Percentiles rank a stretch among this genome's conserved stretches.
phyloP scores from a whole-genome alignment of 306 rosid genomes.

The Astragalus glycyphyllos region DNA sequence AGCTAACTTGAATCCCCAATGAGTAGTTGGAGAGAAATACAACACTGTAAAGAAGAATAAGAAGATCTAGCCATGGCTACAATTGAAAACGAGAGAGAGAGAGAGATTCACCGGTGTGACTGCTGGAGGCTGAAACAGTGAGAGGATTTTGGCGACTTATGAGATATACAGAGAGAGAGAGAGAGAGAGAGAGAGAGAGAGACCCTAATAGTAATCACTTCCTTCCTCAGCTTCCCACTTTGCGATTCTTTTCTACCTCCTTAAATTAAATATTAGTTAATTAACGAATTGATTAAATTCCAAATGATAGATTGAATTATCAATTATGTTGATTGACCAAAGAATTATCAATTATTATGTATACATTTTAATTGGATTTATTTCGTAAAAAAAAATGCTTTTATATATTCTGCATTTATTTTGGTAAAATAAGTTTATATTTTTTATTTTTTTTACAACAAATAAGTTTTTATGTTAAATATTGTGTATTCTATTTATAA shows the following conservation, averaged over 20 bases:
- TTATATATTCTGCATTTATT: too few relatives aligned
- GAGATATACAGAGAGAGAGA: background rate
- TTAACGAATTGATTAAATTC: too few relatives aligned
- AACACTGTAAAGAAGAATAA: background rate
- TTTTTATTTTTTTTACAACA: too few relatives aligned
- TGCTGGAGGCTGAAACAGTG: conserved; percentile 36
- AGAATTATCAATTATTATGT: too few relatives aligned
- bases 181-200: conserved; percentile 1
- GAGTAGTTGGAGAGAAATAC: conserved; percentile 20
- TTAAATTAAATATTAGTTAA: background rate
- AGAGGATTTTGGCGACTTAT: conserved; percentile 10
- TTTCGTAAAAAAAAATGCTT: too few relatives aligned
- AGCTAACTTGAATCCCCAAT: conserved; percentile 10
- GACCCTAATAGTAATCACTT: conserved; percentile 24
- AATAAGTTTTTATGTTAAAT: too few relatives aligned
- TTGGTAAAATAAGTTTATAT: too few relatives aligned
- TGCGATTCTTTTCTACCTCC: background rate
- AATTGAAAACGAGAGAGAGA: conserved; percentile 30
- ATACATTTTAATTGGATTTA: too few relatives aligned
- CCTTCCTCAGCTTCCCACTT: conserved; percentile 19
- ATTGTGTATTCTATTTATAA: too few relatives aligned
- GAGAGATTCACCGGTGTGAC: conserved; percentile 36
- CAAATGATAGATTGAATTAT: too few relatives aligned
- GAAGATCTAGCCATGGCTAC: conserved; percentile 37
- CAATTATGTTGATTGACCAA: too few relatives aligned